Evolutionary conservation across 805 yeast species (phyloP), one percentile per base, ranked within the genome.

Genomic region (Kockiozyma suomiensis): DNA sequence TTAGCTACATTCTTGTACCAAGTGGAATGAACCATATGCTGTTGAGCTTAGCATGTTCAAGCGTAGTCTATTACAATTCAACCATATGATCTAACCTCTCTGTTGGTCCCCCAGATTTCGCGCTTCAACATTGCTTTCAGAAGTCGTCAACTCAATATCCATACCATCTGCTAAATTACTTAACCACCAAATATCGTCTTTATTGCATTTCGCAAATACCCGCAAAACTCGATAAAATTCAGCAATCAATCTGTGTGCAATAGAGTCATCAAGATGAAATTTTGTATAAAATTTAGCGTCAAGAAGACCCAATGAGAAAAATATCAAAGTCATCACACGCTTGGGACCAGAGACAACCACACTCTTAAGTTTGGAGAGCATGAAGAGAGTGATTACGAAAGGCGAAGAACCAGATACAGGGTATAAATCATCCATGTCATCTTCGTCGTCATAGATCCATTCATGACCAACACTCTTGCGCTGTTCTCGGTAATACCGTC

Each of bases 291-390:
- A 88, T 21, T 84, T 82, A 71, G 86, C 88, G 71, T 93, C 97
- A 66, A 93, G 77, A 51, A 93, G 74, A 0, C 97, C 98, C 6
- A 97, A 97, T 3, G 97, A 91, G 77, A 93, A 91, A 15, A 92
- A 87, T 50, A 97, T 76, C 35, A 93, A 74, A 28, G 89, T 54
- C 68, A 70, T 48, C 90, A 77, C 73, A 88, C 90, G 71, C 89
- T 94, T 74, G 90, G 79, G 71, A 89, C 90, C 25, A 96, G 96
- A 61, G 90, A 75, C 1, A 97, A 88, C n/a, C 88, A 85, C 62
- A 12, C 55, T 13, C 50, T 61, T 61, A n/a, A 61, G 30, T 35
- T 57, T 57, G 15, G 46, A 25, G 10, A 61, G 49, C 59, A 58
- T 47, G 48, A 52, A 61, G 17, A 25, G 17, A 25, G 64, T 47